Base-by-base conservation (phyloP, 208 protist genomes). In the Trypanosoma lewisi region DNA sequence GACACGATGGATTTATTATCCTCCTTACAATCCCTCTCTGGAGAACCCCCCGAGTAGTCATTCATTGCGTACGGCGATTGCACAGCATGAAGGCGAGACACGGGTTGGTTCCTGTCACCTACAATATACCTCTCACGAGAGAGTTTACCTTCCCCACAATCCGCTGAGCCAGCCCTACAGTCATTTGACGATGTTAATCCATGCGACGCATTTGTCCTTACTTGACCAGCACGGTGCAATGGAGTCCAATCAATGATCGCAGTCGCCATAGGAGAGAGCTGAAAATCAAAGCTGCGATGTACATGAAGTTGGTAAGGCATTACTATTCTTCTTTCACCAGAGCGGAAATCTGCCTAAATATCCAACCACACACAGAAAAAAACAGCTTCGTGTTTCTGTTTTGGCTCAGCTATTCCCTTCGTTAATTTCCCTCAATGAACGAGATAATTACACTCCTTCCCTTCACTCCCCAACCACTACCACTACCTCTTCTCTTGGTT, bases 211-310 rank as follows among this genome's bases (percentile, higher is more conserved):
- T 67, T 25, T 25, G 61, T 21, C 23, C 5, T 16, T 1, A 33
- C 34, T 7, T 21, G 9, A 63, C 25, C 28, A 19, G 70, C 57
- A 4, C 68, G 56, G 16, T 57, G 57, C 2, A 68, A 44, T 21
- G 82, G 74, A 0, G 79, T 70, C 80, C 83, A 89, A 54, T 93
- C 87, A 58, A 93, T 84, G 21, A 91, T 78, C 23, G 65, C 57
- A 16, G 77, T 69, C 3, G 83, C 48, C 0, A 70, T 71, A 11
- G 83, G 72, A 53, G 77, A 91, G 23, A 93, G 65, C 54, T 91
- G 82, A 69, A 82, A 80, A 67, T 90, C 83, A 56, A 90, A 93
- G 53, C 79, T 93, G 45, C 78, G 81, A 42, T 89, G 83, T 0
- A 93, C 66, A 59, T 79, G 78, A 21, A 67, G 76, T 36, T 89